Evolutionary conservation across 2,329 filamentous ascomycete species (phyloP).

Genomic region (Botrytis fabae): DNA sequence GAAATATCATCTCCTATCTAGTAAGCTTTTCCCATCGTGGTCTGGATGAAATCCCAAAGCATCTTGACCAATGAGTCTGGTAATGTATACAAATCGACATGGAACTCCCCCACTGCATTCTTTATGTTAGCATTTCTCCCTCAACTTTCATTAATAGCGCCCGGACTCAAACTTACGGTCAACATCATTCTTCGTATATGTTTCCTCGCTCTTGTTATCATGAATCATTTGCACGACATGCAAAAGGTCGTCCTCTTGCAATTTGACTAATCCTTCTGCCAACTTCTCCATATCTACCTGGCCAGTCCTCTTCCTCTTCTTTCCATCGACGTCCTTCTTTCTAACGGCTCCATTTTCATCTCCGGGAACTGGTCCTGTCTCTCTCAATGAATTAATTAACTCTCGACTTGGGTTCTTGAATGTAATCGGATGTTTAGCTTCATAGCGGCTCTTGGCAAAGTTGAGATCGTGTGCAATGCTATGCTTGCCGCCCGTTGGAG

Average conservation of each 20-base stretch:
- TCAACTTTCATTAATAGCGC: neutral
- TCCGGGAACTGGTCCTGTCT: constrained; percentile 81
- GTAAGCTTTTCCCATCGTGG: neutral
- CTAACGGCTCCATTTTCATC: constrained; percentile 66
- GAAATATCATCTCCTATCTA: neutral
- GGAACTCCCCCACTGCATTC: constrained; percentile 85
- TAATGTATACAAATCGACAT: constrained; percentile 96
- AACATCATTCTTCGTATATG: constrained; percentile 95
- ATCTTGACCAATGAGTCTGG: constrained; percentile 86
- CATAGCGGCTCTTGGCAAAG: constrained; percentile 79
- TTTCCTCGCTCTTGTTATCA: constrained; percentile 91
- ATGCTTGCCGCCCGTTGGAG: constrained; percentile 83
- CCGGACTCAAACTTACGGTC: constrained; percentile 64
- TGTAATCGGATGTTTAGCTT: constrained; percentile 74
- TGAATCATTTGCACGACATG: constrained; percentile 98
- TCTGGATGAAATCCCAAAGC: constrained; percentile 81
- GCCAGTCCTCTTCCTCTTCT: constrained; percentile 65
- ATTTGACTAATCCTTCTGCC: constrained; percentile 83
- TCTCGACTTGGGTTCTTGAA: constrained; percentile 93
- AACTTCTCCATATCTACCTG: constrained; percentile 92
- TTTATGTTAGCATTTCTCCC: neutral
- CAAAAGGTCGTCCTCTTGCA: constrained; percentile 88
- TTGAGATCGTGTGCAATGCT: constrained; percentile 86
- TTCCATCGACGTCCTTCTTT: constrained; percentile 64
- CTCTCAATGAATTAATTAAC: constrained; percentile 75